Percentiles rank a stretch among this genome's conserved stretches.
These are phyloP conservation scores for Botrytis tulipae DNA, from an alignment of 2,329 filamentous ascomycete species.

Conservation along the genomic window DNA sequence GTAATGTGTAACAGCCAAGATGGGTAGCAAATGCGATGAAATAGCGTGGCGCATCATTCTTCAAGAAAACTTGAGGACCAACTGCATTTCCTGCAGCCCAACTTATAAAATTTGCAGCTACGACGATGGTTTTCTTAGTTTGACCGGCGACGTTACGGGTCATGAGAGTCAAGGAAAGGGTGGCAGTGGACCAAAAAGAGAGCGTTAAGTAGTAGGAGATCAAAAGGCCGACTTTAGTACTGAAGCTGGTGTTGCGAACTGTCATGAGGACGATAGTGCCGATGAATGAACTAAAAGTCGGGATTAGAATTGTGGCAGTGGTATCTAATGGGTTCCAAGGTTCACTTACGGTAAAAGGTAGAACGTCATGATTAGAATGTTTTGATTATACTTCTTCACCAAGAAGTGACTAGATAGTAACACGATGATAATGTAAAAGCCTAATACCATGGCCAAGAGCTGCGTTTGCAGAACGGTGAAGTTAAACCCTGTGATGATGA, in stretches of 20 bases:
- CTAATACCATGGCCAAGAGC: slow-evolving; percentile 71
- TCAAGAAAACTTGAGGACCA: slow-evolving; percentile 52
- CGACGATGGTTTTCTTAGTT: slow-evolving; percentile 56
- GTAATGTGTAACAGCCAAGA: slow-evolving; percentile 45
- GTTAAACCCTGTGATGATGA: slow-evolving; percentile 69
- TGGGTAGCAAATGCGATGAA: slow-evolving; percentile 54
- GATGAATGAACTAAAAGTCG: slow-evolving; percentile 55
- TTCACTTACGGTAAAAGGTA: slow-evolving; percentile 62
- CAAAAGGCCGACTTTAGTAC: slow-evolving; percentile 64
- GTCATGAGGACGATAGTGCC: slow-evolving; percentile 73
- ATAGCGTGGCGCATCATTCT: slow-evolving; percentile 50
- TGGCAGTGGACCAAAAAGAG: slow-evolving; percentile 75
- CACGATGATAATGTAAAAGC: slow-evolving; percentile 70
- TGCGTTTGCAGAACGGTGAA: slow-evolving; percentile 68
- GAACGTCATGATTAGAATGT: slow-evolving; percentile 61
- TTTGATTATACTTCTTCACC: slow-evolving; percentile 68
- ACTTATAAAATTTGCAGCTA: slow-evolving; percentile 56
- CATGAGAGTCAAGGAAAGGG: slow-evolving; percentile 61
- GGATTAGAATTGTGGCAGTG: not conserved
- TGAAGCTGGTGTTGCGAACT: slow-evolving; percentile 55
- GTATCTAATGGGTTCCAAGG: not conserved
- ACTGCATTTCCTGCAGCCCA: slow-evolving; percentile 59
- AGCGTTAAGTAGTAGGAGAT: slow-evolving; percentile 75
- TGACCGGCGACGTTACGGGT: slow-evolving; percentile 57
- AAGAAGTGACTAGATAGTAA: slow-evolving; percentile 65